phyloP scores from a whole-genome alignment of 371 early-diverging fungal species.

The Coemansia sp. region DNA sequence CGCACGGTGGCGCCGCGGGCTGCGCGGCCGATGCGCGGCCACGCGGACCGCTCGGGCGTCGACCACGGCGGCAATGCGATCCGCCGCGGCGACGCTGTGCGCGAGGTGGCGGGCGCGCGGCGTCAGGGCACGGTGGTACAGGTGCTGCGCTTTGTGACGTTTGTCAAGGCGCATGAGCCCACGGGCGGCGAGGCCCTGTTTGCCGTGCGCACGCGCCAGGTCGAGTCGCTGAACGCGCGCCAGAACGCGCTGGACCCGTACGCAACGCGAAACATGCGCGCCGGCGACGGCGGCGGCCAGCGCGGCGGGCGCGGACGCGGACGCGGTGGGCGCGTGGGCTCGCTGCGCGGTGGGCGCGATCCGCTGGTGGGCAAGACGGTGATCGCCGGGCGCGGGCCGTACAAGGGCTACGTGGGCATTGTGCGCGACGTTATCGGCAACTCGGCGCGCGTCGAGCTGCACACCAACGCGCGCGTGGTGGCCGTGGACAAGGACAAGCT shows the following conservation, averaged over 20 bases:
- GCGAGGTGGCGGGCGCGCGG: conserved; percentile 64
- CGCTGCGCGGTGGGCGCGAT: conserved; percentile 73
- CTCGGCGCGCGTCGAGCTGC: conserved; percentile 89
- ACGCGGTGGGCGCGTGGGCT: conserved; percentile 64
- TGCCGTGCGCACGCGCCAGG: conserved; percentile 62
- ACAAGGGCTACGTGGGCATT: conserved; percentile 97
- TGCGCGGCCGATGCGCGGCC: conserved; percentile 66
- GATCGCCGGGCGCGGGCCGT: conserved; percentile 85
- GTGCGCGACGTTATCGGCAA: conserved; percentile 83
- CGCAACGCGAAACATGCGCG: conserved; percentile 31
- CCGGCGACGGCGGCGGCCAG: conserved; percentile 20
- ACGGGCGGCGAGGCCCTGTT: conserved; percentile 67
- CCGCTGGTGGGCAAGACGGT: conserved; percentile 87
- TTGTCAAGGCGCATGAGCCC: conserved; percentile 67
- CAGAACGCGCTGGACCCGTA: conserved; percentile 36
- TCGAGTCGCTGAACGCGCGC: conserved; percentile 45
- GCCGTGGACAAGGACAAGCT: conserved; percentile 75
- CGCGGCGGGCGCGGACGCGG: conserved; percentile 56
- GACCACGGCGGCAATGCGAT: conserved; percentile 77
- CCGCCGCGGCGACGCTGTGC: conserved; percentile 77
- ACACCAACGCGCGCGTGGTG: conserved; percentile 82
- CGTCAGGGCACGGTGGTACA: conserved; percentile 70
- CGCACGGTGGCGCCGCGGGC: conserved; percentile 70
- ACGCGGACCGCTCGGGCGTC: conserved; percentile 69
- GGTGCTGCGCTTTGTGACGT: conserved; percentile 66